Evolutionary conservation across 441 rosid species (phyloP).

Genomic region (Pelargonium cotyledonis): DNA sequence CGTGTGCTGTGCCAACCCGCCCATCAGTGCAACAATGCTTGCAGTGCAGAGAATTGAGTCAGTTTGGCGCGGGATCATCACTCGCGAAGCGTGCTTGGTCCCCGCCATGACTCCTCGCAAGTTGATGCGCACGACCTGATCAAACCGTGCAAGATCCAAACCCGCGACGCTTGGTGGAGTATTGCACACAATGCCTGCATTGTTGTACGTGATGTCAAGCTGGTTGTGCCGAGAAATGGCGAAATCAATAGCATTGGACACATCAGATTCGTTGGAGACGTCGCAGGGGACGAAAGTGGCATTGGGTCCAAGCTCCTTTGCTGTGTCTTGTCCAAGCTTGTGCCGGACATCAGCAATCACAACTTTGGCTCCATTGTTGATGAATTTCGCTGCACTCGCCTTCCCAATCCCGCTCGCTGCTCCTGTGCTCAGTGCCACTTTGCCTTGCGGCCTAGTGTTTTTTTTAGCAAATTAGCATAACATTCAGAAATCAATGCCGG

Average conservation of each 20-base stretch:
- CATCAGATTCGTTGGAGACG: conserved; percentile 61
- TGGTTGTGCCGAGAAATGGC: conserved; percentile 39
- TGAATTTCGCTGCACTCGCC: conserved; percentile 60
- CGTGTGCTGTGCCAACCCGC: conserved; percentile 66
- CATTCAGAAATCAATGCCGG: too few relatives aligned
- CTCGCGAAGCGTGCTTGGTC: conserved; percentile 66
- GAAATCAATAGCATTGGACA: conserved; percentile 59
- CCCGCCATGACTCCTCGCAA: conserved; percentile 65
- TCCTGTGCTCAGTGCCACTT: conserved; percentile 80
- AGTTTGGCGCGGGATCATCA: conserved; percentile 56
- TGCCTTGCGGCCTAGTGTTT: conserved; percentile 76
- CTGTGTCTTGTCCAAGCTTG: conserved; percentile 44
- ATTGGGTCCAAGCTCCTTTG: conserved; percentile 51
- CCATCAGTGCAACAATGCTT: conserved; percentile 61
- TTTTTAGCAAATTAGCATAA: conserved; percentile 1
- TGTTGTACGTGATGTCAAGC: conserved; percentile 77
- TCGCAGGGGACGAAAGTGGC: conserved; percentile 57
- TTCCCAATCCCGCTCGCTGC: conserved; percentile 86
- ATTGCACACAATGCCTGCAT: conserved; percentile 68
- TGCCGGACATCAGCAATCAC: conserved; percentile 65
- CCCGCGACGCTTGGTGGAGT: conserved; percentile 54
- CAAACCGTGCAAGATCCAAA: conserved; percentile 60
- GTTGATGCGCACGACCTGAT: conserved; percentile 53
- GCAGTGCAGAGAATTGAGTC: conserved; percentile 75
- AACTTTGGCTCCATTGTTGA: conserved; percentile 70